Conservation (phyloP, 2,329 filamentous ascomycete genomes). For the Cladosporium austrohemisphaericum region DNA sequence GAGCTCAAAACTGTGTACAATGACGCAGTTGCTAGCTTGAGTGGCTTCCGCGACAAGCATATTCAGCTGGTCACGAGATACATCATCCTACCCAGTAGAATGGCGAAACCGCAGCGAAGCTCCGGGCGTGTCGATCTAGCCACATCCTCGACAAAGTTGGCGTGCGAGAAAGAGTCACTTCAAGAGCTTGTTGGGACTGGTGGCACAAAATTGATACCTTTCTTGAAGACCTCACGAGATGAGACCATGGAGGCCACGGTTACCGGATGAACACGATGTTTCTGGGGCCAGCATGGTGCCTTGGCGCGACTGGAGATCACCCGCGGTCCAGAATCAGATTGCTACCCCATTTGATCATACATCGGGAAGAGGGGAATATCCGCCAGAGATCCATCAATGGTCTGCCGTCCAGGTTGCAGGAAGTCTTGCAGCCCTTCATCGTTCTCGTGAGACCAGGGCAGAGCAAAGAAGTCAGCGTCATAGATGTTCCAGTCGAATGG, state of each 20-base stretch:
- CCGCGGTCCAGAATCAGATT: not conserved
- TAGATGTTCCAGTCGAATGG: constrained; percentile 24
- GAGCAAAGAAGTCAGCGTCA: constrained; percentile 26
- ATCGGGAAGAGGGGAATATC: constrained; percentile 28
- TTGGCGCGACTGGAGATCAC: too few relatives aligned
- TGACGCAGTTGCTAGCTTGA: constrained; percentile 43
- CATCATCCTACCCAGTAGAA: constrained; percentile 44
- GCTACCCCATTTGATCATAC: constrained; percentile 21
- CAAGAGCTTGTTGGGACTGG: constrained; percentile 48
- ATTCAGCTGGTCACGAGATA: constrained; percentile 53
- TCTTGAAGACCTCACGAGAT: constrained; percentile 51
- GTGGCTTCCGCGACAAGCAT: constrained; percentile 49
- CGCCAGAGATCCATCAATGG: constrained; percentile 22
- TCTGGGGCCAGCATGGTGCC: too few relatives aligned
- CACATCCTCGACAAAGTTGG: constrained; percentile 42
- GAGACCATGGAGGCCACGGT: constrained; percentile 37
- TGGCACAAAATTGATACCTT: constrained; percentile 52
- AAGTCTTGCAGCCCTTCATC: constrained; percentile 28
- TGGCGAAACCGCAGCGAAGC: constrained; percentile 23
- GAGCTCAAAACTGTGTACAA: constrained; percentile 45
- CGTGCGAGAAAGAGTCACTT: constrained; percentile 29
- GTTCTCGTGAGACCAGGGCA: constrained; percentile 27
- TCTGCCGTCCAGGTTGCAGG: constrained; percentile 25
- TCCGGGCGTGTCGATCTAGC: constrained; percentile 41
- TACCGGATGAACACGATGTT: not conserved